These are phyloP conservation scores for Blastobotrys apis DNA, from an alignment of 1,139 yeast species.

Conservation along the genomic window DNA sequence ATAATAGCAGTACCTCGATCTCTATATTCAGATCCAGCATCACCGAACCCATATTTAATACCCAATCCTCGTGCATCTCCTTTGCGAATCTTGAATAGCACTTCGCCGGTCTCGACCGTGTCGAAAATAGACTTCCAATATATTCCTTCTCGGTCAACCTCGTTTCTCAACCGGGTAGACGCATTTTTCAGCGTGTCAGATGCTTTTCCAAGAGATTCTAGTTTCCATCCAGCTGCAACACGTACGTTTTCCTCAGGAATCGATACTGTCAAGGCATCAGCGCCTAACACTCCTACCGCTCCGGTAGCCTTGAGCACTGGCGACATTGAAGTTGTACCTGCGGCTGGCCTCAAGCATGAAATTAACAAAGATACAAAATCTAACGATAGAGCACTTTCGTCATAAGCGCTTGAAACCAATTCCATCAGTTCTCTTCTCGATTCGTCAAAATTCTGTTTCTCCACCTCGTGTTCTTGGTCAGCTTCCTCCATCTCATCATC, in stretches of 20 bases:
- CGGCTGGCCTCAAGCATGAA: conserved; percentile 77
- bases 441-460: conserved; percentile 45
- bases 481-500: conserved; percentile 19
- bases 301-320: conserved; percentile 76
- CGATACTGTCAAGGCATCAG: conserved; percentile 45
- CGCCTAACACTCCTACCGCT: conserved; percentile 74
- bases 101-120: conserved; percentile 60
- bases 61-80: conserved; percentile 55
- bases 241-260: conserved; percentile 36
- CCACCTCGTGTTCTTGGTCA: conserved; percentile 18
- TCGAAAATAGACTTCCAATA: conserved; percentile 67
- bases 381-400: conserved; percentile 81
- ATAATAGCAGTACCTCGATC: conserved; percentile 75
- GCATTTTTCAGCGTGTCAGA: conserved; percentile 50
- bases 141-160: conserved; percentile 56
- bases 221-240: conserved; percentile 83
- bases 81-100: conserved; percentile 64
- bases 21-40: conserved; percentile 73
- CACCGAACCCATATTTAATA: conserved; percentile 86
- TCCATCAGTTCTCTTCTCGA: conserved; percentile 54
- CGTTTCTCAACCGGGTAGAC: conserved; percentile 48
- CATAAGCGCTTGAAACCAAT: conserved; percentile 62
- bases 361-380: conserved; percentile 82
- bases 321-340: conserved; percentile 84
- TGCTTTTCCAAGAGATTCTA: conserved; percentile 60